Evolutionary conservation across 306 rosid species (phyloP), one percentile per base, ranked within the genome.

Genomic region (Trifolium dubium): DNA sequence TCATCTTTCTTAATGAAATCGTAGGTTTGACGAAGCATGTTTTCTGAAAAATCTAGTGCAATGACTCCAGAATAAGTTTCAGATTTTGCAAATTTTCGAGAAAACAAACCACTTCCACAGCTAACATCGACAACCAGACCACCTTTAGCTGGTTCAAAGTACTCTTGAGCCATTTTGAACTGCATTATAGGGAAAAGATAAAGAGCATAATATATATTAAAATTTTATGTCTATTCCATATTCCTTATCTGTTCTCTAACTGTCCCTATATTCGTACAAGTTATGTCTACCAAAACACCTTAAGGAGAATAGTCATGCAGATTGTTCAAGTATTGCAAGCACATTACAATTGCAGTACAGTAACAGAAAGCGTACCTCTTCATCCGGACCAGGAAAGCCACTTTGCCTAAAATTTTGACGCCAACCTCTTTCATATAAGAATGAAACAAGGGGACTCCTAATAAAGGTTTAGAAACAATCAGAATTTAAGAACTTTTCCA

Each of bases 391-490:
- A 6, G 96, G 97, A 82, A 91, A 94, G 47, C 99, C 99, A 67
- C 92, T 87, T 65, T n/a, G 83, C 61, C 75, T 86, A 72, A 94
- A 94, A 81, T 87, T 91, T 71, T 94, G 97, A 75, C 98, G 98
- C 97, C 98, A 94, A 30, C 98, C 97, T 88, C 98, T 88, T 79
- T 94, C 97, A 54, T 91, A 94, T 77, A 94, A 85, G 83, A 91
- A 94, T 34, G 98, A 94, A 82, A 94, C 98, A 41, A 91, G 91
- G 3, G 98, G 98, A 76, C 92, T 94, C 92, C 98, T 92, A 49
- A 62, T 13, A 66, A 58, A 72, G 32, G 69, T 65, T 49, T 34
- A 71, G 43, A 70, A 55, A 77, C 28, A 44, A 79, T 60, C 51
- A 70, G 64, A 69, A 63, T 32, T 78, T 75, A 37, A 79, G 77